Evolutionary conservation across 352 stramenopile genomes (phyloP), one percentile per base, ranked within the genome.

Genomic region (Blastocystis sp.): DNA sequence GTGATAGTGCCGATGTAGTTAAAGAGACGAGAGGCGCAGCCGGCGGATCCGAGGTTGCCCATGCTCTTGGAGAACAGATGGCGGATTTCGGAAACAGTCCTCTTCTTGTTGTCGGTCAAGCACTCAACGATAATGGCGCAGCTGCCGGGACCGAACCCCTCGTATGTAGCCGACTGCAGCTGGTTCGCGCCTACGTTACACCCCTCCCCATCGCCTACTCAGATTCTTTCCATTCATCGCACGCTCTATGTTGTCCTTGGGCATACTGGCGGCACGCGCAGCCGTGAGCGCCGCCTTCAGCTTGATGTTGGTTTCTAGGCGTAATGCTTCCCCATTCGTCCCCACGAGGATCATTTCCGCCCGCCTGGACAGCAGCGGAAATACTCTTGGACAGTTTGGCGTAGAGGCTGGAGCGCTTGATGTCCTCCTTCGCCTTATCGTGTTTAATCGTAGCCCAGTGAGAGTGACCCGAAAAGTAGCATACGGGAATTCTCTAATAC

Each of bases 381-480:
- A 88, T 88, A 34, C 64, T 65, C 67, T 88, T 88, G 19, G 64
- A 61, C 21, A 88, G 45, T 66, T 88, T 88, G 17, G 78, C 78
- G 52, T 64, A 88, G n/a, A 79, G 64, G 64, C 48, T 79, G 21
- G 40, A 65, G 38, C 59, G 53, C 52, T 88, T 88, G 40, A 88
- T 88, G 52, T 88, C 78, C 52, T 76, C 70, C 41, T 88, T 53
- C 19, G 64, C 78, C 52, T 88, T 88, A 60, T 88, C 78, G 59
- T 88, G 78, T 34, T 88, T 88, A 19, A 88, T 88, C 41, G 64
- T 88, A 17, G 78, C 78, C 78, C 78, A 88, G 67, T 88, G 78
- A 14, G 78, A 88, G 28, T 88, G 78, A 40, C 78, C 78, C n/a
- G 78, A 88, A 38, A 88, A 88, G n/a, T 40, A 84, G 61, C 74